phyloP scores from a whole-genome alignment of 108 stramenopile species.

The Cylindrotheca fusiformis region DNA sequence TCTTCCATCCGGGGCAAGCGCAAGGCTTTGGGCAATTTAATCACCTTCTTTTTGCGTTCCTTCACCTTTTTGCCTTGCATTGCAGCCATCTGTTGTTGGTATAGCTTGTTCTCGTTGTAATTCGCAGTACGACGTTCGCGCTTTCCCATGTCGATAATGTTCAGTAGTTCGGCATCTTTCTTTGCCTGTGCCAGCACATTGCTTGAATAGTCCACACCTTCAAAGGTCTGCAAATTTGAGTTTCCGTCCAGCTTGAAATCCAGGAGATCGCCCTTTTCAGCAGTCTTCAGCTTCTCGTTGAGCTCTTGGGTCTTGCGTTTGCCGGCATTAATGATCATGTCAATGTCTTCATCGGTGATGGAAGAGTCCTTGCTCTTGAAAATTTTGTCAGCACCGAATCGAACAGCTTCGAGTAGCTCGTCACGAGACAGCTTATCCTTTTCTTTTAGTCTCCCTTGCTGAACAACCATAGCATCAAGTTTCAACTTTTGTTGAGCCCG shows the following conservation, averaged over 20 bases:
- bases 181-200: conserved; percentile 45
- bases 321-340: conserved; percentile 83
- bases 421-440: conserved; percentile 84
- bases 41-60: conserved; percentile 58
- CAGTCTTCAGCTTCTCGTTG: conserved; percentile 90
- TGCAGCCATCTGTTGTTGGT: conserved; percentile 80
- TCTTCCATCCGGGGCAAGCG: conserved; percentile 94
- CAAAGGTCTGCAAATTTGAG: conserved; percentile 85
- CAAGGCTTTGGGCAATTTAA: conserved; percentile 85
- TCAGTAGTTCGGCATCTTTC: conserved; percentile 62
- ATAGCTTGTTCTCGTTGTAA: conserved; percentile 85
- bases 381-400: conserved; percentile 98
- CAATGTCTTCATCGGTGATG: conserved; percentile 95
- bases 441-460: conserved; percentile 93
- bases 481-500: conserved; percentile 99
- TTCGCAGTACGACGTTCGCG: conserved; percentile 87
- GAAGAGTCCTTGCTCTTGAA: conserved; percentile 88
- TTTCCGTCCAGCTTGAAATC: conserved; percentile 96
- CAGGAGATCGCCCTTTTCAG: conserved; percentile 95
- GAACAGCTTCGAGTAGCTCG: conserved; percentile 86
- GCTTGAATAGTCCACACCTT: conserved; percentile 94
- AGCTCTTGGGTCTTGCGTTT: conserved; percentile 89
- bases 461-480: conserved; percentile 99
- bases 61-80: conserved; percentile 48
- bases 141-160: conserved; percentile 91